These are phyloP conservation scores for Scleromitrula shiraiana DNA, from an alignment of 2,329 filamentous ascomycete species.

Conservation along the genomic window DNA sequence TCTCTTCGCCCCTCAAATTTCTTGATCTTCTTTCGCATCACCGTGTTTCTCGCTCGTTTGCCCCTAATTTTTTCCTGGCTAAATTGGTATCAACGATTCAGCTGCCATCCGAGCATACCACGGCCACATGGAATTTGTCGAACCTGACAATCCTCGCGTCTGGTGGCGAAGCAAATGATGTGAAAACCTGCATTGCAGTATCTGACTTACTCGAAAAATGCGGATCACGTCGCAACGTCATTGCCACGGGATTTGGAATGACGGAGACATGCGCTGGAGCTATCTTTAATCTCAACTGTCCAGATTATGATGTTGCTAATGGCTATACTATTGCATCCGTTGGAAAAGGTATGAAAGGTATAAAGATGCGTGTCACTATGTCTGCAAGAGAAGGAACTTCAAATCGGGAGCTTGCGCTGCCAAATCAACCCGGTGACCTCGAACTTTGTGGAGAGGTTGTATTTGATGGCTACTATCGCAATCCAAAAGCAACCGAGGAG, in stretches of 20 bases:
- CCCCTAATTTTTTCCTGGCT: conserved; percentile 36
- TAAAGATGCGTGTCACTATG: conserved; percentile 33
- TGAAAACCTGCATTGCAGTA: conserved; percentile 27
- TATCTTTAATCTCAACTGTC: conserved; percentile 36
- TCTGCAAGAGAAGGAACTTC: background rate
- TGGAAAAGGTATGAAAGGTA: conserved; percentile 33
- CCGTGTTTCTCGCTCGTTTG: conserved; percentile 37
- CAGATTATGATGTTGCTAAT: conserved; percentile 31
- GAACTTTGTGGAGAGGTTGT: conserved; percentile 42
- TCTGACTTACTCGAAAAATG: conserved; percentile 27
- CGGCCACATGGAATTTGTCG: conserved; percentile 24
- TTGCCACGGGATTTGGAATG: conserved; percentile 40
- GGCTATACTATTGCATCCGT: conserved; percentile 31
- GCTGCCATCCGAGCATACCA: background rate
- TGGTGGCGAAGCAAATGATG: conserved; percentile 40
- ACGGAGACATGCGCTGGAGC: conserved; percentile 45
- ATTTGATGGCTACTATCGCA: conserved; percentile 43
- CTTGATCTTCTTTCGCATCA: conserved; percentile 34
- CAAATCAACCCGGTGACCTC: conserved; percentile 29
- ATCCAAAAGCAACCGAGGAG: conserved; percentile 43
- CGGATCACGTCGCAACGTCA: conserved; percentile 30
- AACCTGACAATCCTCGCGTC: conserved; percentile 31
- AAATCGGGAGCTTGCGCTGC: conserved; percentile 8
- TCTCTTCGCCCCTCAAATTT: conserved; percentile 34
- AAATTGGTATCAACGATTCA: conserved; percentile 8